phyloP scores from a whole-genome alignment of 257 asterid species.

The Lithospermum erythrorhizon region DNA sequence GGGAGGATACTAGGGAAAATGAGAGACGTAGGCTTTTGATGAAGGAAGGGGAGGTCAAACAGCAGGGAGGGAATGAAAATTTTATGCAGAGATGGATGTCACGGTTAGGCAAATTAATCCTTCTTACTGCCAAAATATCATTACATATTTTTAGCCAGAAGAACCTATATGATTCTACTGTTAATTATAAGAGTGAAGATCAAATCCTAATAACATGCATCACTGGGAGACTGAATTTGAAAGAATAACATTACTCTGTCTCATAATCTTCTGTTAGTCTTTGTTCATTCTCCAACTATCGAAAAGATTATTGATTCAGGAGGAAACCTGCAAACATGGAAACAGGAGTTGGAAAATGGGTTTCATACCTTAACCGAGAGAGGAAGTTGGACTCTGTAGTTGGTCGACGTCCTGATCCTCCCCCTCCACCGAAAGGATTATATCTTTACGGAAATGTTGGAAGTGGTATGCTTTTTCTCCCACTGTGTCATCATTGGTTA shows the following conservation, averaged over 20 bases:
- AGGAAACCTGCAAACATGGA: constrained; percentile 42
- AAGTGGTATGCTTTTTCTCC: constrained; percentile 51
- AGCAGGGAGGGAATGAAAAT: constrained; percentile 43
- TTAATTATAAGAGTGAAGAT: no score
- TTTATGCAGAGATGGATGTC: constrained; percentile 63
- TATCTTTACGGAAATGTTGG: constrained; percentile 93
- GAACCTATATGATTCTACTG: no score
- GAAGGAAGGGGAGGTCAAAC: constrained; percentile 72
- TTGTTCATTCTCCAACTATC: constrained; percentile 12
- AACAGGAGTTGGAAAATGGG: constrained; percentile 98
- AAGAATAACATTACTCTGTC: neutral
- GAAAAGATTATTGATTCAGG: constrained; percentile 22
- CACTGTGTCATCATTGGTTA: neutral
- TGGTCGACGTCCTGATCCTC: constrained; percentile 72
- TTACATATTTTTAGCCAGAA: no score
- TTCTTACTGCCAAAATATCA: neutral
- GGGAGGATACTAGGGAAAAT: constrained; percentile 72
- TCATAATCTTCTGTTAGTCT: constrained; percentile 9
- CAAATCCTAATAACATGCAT: neutral
- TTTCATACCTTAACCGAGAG: constrained; percentile 92
- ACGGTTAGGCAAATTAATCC: constrained; percentile 34
- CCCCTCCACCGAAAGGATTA: constrained; percentile 90
- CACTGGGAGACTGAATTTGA: neutral
- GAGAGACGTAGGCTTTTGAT: constrained; percentile 59
- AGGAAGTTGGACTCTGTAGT: constrained; percentile 63